Conservation (phyloP, 495 filamentous ascomycete genomes). For the Neurospora sp. region DNA sequence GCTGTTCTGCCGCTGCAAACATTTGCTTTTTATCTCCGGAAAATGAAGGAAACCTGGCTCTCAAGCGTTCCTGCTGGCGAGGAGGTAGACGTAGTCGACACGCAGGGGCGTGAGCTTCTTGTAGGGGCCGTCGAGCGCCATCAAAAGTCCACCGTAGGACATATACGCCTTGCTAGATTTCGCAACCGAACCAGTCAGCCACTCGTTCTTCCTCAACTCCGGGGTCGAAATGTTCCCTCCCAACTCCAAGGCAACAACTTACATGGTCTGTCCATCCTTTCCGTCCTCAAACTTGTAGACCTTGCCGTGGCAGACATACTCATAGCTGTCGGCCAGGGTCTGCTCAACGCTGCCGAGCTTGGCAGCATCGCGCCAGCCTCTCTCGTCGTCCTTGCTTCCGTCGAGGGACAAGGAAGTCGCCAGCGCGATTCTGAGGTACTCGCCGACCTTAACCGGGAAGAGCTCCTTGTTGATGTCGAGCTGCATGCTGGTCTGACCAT, state of each 20-base stretch:
- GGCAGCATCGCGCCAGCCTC: conserved; percentile 70
- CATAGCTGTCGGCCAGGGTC: conserved; percentile 80
- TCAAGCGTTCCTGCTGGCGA: conserved; percentile 33
- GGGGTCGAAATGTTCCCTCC: not conserved
- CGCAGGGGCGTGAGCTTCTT: conserved; percentile 86
- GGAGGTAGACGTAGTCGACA: conserved; percentile 87
- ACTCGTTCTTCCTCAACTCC: not conserved
- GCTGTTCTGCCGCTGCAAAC: not conserved
- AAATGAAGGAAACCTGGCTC: not conserved
- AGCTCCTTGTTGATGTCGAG: conserved; percentile 95
- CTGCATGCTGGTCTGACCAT: conserved; percentile 60
- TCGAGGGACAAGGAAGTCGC: conserved; percentile 79
- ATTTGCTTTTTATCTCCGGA: not conserved
- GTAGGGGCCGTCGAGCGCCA: conserved; percentile 85
- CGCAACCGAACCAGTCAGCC: conserved; percentile 11
- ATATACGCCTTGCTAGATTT: conserved; percentile 71
- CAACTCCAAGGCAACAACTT: conserved; percentile 26
- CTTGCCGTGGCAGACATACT: conserved; percentile 97
- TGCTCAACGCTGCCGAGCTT: conserved; percentile 46
- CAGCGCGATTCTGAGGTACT: conserved; percentile 66
- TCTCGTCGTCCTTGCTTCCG: conserved; percentile 57
- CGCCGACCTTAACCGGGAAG: conserved; percentile 62
- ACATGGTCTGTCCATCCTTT: conserved; percentile 72
- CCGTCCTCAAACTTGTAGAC: conserved; percentile 94
- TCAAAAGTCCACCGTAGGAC: conserved; percentile 83